A percentile compares a stretch with the other conserved stretches of the same genome.
Evolutionary conservation across 116 monocot genomes (phyloP).

Genomic region (Cymodocea nodosa): DNA sequence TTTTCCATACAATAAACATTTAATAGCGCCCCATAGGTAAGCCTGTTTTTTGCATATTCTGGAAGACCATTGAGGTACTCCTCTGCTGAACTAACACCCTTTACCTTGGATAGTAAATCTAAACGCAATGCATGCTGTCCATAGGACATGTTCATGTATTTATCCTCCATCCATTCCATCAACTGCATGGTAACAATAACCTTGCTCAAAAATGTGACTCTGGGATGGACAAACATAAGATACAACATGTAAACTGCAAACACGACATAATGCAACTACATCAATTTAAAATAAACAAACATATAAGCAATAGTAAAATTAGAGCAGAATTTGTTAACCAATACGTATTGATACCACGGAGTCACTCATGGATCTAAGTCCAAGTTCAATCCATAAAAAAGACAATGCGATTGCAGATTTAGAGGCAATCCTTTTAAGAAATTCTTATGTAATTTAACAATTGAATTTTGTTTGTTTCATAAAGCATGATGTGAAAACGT

Average conservation of each 20-base stretch:
- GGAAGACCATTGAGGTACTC: conserved; percentile 46
- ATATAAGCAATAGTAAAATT: background rate
- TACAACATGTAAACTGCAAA: too few relatives aligned
- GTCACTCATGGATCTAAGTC: too few relatives aligned
- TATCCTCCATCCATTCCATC: conserved; percentile 64
- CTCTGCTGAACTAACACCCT: conserved; percentile 46
- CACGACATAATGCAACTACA: background rate
- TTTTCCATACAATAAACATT: conserved; percentile 33
- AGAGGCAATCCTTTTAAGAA: background rate
- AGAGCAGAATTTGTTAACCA: background rate
- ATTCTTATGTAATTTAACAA: too few relatives aligned
- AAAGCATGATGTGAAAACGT: too few relatives aligned
- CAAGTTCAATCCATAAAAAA: background rate
- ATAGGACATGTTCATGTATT: conserved; percentile 26
- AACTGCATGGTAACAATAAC: conserved; percentile 18
- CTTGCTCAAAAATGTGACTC: background rate
- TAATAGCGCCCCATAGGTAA: conserved; percentile 51
- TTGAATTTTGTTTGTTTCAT: too few relatives aligned
- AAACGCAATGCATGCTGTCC: conserved; percentile 46
- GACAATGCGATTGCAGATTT: background rate
- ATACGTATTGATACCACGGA: background rate
- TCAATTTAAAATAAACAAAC: background rate
- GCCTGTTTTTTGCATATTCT: conserved; percentile 23
- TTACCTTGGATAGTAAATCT: conserved; percentile 47
- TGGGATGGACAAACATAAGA: background rate